Evolutionary conservation across 139 green algal species (phyloP).

Genomic region (Picochlorum sp.): DNA sequence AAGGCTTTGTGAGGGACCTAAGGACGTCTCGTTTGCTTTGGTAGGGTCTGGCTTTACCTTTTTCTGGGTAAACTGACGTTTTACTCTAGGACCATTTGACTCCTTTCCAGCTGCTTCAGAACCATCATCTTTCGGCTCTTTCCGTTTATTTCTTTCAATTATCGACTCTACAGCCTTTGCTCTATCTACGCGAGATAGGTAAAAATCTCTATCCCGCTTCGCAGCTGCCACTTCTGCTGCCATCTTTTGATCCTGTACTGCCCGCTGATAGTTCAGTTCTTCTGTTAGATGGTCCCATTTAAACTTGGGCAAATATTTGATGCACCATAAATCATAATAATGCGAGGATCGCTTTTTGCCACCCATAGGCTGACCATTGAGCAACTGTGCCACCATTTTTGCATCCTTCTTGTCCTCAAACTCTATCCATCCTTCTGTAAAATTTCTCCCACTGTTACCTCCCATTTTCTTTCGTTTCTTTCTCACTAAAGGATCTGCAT

Average conservation of each 20-base stretch:
- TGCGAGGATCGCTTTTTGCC: conserved; percentile 69
- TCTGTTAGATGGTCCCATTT: conserved; percentile 95
- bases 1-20: too few species aligned
- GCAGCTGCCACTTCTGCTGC: conserved; percentile 71
- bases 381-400: conserved; percentile 51
- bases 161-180: conserved; percentile 45
- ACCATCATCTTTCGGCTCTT: neutral
- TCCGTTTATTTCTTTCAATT: conserved; percentile 38
- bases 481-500: conserved; percentile 28
- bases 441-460: conserved; percentile 81
- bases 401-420: conserved; percentile 84
- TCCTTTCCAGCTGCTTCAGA: neutral
- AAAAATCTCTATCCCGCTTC: conserved; percentile 90
- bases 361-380: conserved; percentile 63
- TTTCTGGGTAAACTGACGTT: conserved; percentile 45
- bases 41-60: conserved; percentile 46
- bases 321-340: conserved; percentile 85
- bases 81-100: neutral
- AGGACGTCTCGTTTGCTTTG: too few species aligned
- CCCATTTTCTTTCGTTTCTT: conserved; percentile 42
- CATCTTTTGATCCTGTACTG: conserved; percentile 78
- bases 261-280: conserved; percentile 72
- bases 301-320: conserved; percentile 93
- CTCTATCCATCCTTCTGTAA: conserved; percentile 94
- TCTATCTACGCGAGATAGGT: conserved; percentile 57